Evolutionary conservation across 208 protist genomes (phyloP), one percentile per base, ranked within the genome.

Genomic region (Trypanosoma vivax): DNA sequence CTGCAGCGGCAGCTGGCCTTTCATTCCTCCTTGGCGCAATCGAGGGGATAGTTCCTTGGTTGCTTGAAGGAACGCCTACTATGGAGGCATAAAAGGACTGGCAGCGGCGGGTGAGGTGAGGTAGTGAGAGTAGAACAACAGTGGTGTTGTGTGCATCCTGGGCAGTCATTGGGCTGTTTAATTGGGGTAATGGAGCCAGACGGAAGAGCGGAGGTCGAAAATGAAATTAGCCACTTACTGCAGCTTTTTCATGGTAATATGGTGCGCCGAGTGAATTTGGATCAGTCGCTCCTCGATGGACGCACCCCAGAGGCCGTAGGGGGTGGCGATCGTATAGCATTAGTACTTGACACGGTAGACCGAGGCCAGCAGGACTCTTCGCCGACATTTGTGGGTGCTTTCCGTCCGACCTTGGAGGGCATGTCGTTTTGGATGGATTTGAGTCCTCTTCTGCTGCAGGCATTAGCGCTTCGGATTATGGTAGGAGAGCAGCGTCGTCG

Each of bases 161-260:
- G n/a, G n/a, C n/a, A n/a, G n/a, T n/a, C n/a, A n/a, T n/a, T n/a
- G n/a, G n/a, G n/a, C n/a, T n/a, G 21, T 31, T 41, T 31, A 39
- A 29, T 19, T 9, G 1, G 25, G 21, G 57, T 45, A 29, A 57
- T 57, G 13, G 14, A 24, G 23, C 38, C 7, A 38, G 49, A 28
- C 4, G 4, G 23, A 18, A 43, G 55, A 39, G n/a, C n/a, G n/a
- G 23, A n/a, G 1, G 19, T 59, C 10, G 49, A 52, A 28, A 51
- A 65, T 23, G 54, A 60, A 33, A 59, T 59, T 45, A 39, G 47
- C 21, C 28, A 59, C 19, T 35, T 65, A 28, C 35, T 65, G 28
- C 60, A 59, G 35, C 10, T 59, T 49, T 42, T 65, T 25, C 49
- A 37, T 11, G 43, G 41, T 37, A 30, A 53, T 31, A 37, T 65